phyloP scores from a whole-genome alignment of 352 stramenopile genomes.

The Pythium chondricola region DNA sequence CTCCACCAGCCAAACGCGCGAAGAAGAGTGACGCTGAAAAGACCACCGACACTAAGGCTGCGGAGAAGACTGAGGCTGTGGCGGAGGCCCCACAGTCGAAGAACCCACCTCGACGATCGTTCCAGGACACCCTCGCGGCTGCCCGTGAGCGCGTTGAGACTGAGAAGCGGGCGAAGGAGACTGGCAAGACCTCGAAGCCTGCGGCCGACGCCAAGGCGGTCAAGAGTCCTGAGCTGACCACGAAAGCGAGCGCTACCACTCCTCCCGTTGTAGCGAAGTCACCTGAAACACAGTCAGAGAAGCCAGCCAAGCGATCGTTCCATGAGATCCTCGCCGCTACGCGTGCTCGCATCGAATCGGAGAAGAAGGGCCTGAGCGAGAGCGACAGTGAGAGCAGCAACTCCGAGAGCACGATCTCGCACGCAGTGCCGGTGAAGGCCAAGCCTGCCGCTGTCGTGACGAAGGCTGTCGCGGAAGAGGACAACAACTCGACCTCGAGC shows the following conservation, averaged over 20 bases:
- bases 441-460: slow-evolving; percentile 3
- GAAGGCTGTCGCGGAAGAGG: neutral
- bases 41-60: neutral
- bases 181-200: slow-evolving; percentile 12
- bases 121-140: slow-evolving; percentile 34
- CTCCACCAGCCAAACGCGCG: slow-evolving; percentile 29
- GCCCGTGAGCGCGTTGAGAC: slow-evolving; percentile 33
- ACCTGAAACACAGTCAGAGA: slow-evolving; percentile 1
- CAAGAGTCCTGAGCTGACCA: neutral
- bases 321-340: slow-evolving; percentile 35
- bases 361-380: slow-evolving; percentile 22
- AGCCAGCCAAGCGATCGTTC: slow-evolving; percentile 26
- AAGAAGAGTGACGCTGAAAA: slow-evolving; percentile 17
- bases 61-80: slow-evolving; percentile 3
- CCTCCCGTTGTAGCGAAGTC: no score
- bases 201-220: neutral
- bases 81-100: neutral
- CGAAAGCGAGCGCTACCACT: slow-evolving; percentile 1
- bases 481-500: slow-evolving; percentile 17
- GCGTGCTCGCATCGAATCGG: slow-evolving; percentile 26
- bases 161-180: slow-evolving; percentile 20
- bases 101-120: slow-evolving; percentile 4
- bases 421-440: neutral
- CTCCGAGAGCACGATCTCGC: slow-evolving; percentile 6
- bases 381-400: slow-evolving; percentile 2